A percentile compares a stretch with the other conserved stretches of the same genome.
These are phyloP conservation scores for Zygosaccharomyces rouxii DNA, from an alignment of 805 yeast species.

Conservation along the genomic window DNA sequence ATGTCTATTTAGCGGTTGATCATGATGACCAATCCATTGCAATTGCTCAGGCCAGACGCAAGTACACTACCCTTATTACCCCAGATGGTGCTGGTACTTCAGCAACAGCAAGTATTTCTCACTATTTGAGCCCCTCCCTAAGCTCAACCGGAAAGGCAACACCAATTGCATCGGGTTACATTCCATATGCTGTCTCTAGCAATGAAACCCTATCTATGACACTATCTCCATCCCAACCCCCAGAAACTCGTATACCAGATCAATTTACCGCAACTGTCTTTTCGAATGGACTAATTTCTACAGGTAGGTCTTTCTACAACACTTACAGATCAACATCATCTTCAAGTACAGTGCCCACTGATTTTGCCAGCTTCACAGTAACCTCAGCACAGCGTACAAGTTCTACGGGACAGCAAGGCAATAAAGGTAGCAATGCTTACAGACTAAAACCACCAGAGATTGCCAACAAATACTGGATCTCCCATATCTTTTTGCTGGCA, in stretches of 20 bases:
- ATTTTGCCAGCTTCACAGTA: constrained; percentile 9
- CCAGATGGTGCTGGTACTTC: constrained; percentile 1
- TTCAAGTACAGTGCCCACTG: constrained; percentile 1
- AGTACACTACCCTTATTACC: constrained; percentile 4
- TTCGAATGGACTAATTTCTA: constrained; percentile 33
- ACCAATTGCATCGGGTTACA: constrained; percentile 40
- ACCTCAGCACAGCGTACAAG: not conserved
- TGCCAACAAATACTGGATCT: constrained; percentile 1
- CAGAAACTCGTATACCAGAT: constrained; percentile 20
- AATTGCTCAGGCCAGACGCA: constrained; percentile 45
- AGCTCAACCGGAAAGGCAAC: constrained; percentile 1
- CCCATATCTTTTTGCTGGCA: not conserved
- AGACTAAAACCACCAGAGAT: not conserved
- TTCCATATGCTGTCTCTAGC: constrained; percentile 47
- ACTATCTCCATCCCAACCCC: constrained; percentile 11
- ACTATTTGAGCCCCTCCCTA: constrained; percentile 3
- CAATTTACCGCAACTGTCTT: constrained; percentile 30
- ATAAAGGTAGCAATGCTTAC: not conserved
- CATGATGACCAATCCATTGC: constrained; percentile 54
- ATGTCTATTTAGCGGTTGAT: constrained; percentile 59
- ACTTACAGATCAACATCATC: constrained; percentile 24
- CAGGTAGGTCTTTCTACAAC: constrained; percentile 31
- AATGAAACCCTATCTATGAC: constrained; percentile 26
- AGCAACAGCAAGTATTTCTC: constrained; percentile 5
- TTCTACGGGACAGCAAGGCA: not conserved